Evolutionary conservation across 2,329 filamentous ascomycete genomes (phyloP), one percentile per base, ranked within the genome.

Genomic region (Orbilia ellipsospora): DNA sequence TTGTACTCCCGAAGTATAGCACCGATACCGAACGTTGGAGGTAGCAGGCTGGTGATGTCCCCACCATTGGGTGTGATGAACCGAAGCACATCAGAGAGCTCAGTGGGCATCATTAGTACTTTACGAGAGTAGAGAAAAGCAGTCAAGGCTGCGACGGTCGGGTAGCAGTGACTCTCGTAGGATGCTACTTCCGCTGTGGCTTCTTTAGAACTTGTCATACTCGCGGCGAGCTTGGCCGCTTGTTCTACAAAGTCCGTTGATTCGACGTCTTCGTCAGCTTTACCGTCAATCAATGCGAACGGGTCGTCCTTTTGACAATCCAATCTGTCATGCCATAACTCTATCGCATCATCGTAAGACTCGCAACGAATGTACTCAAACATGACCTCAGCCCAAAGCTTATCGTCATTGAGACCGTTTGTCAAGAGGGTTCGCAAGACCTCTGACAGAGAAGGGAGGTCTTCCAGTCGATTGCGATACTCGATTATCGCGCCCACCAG

Each of bases 301-400:
- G 70, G 70, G 15, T 62, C 18, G 15, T 62, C 64, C 23, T 68
- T 74, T 51, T 74, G 57, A 20, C 57, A 68, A 15, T 68, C 70
- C 7, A 64, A 28, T 23, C 57, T 55, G 45, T 63, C 54, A 12
- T 64, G 26, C 70, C 70, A 74, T 16, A 74, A 36, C 23, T 74
- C 70, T 12, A 74, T 62, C 2, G 63, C 70, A 60, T 74, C 70
- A 13, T 74, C 70, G 13, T 68, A 74, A 45, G 48, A 74, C 20
- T 60, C 70, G 4, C 63, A 54, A 13, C 70, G 63, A 23, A 74
- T 64, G 31, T 68, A 59, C n/a, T 74, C 70, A 42, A 74, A 74
- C 63, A 74, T 74, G n/a, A 67, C 70, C 8, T 74, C 70, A 2
- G 70, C 70, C 70, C 70, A 74, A 4, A 74, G 52, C 20, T 64